Percentiles rank a stretch among this genome's conserved stretches.
Conservation (phyloP, 257 asterid species). For the Echium plantagineum region DNA sequence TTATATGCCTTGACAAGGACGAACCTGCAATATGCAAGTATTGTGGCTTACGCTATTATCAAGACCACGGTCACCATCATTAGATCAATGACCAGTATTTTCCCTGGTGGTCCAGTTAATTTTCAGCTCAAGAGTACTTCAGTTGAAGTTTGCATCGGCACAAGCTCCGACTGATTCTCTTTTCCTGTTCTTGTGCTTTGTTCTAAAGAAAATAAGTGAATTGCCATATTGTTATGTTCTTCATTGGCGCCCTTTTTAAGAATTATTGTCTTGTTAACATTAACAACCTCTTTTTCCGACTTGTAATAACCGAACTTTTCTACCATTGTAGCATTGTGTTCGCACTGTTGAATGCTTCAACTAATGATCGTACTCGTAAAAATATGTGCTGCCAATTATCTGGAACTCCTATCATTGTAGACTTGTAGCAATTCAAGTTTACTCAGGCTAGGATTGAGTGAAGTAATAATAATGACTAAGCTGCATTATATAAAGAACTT, state of each 20-base stretch:
- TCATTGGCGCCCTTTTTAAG: background rate
- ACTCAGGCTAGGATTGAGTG: too few relatives aligned
- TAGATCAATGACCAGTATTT: conserved; percentile 15
- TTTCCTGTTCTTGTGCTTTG: background rate
- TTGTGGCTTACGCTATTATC: conserved; percentile 71
- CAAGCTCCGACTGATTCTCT: background rate
- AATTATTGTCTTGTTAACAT: too few relatives aligned
- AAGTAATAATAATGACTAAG: too few relatives aligned
- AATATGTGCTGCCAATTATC: too few relatives aligned
- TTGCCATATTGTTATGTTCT: background rate
- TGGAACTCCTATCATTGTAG: too few relatives aligned
- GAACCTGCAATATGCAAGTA: conserved; percentile 88
- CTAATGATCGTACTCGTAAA: too few relatives aligned
- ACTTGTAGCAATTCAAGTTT: too few relatives aligned
- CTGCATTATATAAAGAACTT: too few relatives aligned
- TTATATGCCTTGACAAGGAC: conserved; percentile 78
- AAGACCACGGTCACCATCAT: conserved; percentile 67
- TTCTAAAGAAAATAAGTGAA: background rate
- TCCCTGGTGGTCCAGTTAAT: background rate
- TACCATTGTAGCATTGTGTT: background rate
- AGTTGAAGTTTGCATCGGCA: background rate
- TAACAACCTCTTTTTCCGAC: background rate
- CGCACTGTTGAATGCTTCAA: background rate
- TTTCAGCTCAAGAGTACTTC: too few relatives aligned
- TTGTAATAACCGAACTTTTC: background rate